A percentile compares a stretch with the other conserved stretches of the same genome.
Conservation (phyloP, 2,329 filamentous ascomycete genomes). For the Cladosporium velox region DNA sequence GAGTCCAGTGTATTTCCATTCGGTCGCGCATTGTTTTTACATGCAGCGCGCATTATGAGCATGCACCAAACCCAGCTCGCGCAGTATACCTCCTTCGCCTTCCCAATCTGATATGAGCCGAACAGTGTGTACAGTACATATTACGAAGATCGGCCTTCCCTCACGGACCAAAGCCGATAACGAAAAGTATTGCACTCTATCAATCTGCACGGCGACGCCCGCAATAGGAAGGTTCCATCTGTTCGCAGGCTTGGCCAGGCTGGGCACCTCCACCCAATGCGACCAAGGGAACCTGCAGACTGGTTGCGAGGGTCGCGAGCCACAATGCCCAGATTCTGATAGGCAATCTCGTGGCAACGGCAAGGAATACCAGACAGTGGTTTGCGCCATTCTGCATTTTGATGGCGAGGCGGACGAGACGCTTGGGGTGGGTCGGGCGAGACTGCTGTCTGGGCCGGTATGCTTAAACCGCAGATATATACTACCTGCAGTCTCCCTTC, state of each 20-base stretch:
- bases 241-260: conserved; percentile 11
- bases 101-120: neutral
- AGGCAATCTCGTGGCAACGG: conserved; percentile 4
- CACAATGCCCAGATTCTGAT: conserved; percentile 11
- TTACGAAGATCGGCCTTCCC: neutral
- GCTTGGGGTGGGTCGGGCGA: conserved; percentile 3
- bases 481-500: neutral
- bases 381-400: conserved; percentile 12
- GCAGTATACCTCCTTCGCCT: neutral
- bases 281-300: neutral
- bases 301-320: conserved; percentile 4
- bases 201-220: conserved; percentile 10
- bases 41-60: neutral
- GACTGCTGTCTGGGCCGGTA: neutral
- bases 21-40: neutral
- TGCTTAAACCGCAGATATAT: conserved; percentile 1
- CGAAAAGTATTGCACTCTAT: conserved; percentile 7
- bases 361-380: conserved; percentile 2
- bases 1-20: neutral
- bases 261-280: conserved; percentile 15
- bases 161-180: neutral
- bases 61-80: neutral
- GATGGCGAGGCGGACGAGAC: conserved; percentile 5
- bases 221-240: conserved; percentile 19
- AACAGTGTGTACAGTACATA: neutral